Conservation (phyloP, 768 basidiomycete species). For the Austroboletus eburneus region DNA sequence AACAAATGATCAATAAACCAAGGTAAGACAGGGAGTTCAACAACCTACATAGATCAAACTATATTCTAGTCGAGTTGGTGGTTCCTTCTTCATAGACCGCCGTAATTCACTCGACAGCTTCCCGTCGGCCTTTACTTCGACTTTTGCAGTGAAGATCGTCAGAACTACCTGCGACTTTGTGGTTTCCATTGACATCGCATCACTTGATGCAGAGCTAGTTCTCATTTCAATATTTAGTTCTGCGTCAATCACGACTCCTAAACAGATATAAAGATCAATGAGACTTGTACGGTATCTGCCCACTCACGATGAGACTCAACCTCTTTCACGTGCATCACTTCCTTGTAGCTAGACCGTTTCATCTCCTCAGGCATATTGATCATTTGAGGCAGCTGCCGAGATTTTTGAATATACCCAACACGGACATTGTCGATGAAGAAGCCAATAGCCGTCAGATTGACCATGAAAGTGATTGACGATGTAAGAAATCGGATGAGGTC, state of each 20-base stretch:
- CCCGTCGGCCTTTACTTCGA: conserved; percentile 59
- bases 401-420: conserved; percentile 60
- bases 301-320: not conserved
- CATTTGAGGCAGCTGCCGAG: conserved; percentile 42
- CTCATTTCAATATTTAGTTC: conserved; percentile 22
- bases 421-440: conserved; percentile 75
- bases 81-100: conserved; percentile 93
- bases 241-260: conserved; percentile 37
- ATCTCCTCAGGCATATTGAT: conserved; percentile 52
- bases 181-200: not conserved
- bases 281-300: not conserved
- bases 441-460: conserved; percentile 62
- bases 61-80: conserved; percentile 69
- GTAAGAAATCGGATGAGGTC: conserved; percentile 88
- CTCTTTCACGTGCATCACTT: conserved; percentile 59
- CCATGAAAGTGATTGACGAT: conserved; percentile 91
- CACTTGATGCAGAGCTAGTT: not conserved
- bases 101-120: conserved; percentile 71
- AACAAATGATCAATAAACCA: not conserved
- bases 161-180: conserved; percentile 5
- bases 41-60: conserved; percentile 67
- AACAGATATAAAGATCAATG: not conserved
- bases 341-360: conserved; percentile 46
- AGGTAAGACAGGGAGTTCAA: not conserved
- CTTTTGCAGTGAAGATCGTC: conserved; percentile 34